Evolutionary conservation across 108 stramenopile genomes (phyloP).

Genomic region (Cyclotella baltica): DNA sequence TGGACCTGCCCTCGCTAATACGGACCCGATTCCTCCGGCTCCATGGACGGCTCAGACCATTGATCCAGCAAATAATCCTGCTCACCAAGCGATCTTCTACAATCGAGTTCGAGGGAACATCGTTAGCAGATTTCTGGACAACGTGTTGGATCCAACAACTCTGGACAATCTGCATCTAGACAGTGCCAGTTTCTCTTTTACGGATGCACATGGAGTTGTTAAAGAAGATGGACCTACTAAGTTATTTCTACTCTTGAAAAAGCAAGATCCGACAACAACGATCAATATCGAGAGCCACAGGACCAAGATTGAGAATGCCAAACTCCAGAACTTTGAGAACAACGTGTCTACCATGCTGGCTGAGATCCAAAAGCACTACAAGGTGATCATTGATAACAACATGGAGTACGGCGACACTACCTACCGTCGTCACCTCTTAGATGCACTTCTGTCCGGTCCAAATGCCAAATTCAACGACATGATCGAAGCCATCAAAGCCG

Average conservation of each 20-base stretch:
- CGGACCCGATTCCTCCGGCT: neutral
- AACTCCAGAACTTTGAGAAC: constrained; percentile 4
- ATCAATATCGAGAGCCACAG: constrained; percentile 10
- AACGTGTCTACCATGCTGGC: neutral
- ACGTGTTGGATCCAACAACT: neutral
- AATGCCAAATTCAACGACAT: constrained; percentile 13
- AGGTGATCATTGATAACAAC: neutral
- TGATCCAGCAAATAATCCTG: constrained; percentile 6
- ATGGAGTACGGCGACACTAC: neutral
- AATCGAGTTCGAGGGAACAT: neutral
- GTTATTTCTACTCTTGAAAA: neutral
- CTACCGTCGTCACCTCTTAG: neutral
- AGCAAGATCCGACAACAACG: neutral
- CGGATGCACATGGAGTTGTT: neutral
- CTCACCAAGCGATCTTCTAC: neutral
- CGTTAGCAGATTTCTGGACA: neutral
- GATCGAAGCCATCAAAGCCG: neutral
- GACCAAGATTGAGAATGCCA: neutral
- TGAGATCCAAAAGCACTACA: neutral
- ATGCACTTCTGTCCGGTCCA: constrained; percentile 2
- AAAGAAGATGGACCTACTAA: neutral
- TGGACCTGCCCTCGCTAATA: too few relatives aligned
- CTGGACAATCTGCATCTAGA: neutral
- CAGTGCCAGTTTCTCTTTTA: neutral
- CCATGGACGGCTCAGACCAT: neutral